Conservation (phyloP, 331 rosid genomes). For the Prunus yedoensis region DNA sequence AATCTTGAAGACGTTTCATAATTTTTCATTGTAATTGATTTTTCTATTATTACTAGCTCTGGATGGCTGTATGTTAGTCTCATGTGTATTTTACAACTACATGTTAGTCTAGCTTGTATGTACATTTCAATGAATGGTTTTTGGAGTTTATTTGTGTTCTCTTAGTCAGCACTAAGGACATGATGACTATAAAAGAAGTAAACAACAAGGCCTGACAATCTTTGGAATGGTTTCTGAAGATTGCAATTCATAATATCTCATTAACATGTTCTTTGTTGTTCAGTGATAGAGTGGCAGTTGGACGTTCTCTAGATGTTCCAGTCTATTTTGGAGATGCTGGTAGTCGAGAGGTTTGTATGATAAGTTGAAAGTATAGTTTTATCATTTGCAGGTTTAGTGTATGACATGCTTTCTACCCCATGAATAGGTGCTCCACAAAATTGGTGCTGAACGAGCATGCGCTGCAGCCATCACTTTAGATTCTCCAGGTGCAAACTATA, state of each 20-base stretch:
- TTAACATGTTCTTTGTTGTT: slow-evolving; percentile 25
- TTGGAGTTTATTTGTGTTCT: not conserved
- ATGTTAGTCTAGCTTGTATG: not conserved
- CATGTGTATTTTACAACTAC: not conserved
- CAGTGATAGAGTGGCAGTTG: slow-evolving; percentile 94
- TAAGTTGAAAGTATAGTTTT: slow-evolving; percentile 13
- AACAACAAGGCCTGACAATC: not conserved
- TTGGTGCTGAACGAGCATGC: slow-evolving; percentile 98
- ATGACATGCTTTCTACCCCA: slow-evolving; percentile 36
- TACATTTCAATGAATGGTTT: not conserved
- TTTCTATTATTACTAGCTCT: not conserved
- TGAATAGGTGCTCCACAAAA: slow-evolving; percentile 85
- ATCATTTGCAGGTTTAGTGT: slow-evolving; percentile 23
- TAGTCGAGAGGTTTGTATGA: slow-evolving; percentile 78
- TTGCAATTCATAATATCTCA: not conserved
- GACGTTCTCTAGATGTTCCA: slow-evolving; percentile 94
- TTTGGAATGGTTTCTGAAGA: slow-evolving; percentile 11
- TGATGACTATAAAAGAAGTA: not conserved
- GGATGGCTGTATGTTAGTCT: not conserved
- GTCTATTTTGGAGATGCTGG: slow-evolving; percentile 99
- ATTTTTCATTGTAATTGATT: not conserved
- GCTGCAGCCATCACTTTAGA: slow-evolving; percentile 95
- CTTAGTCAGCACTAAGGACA: not conserved
- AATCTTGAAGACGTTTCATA: slow-evolving; percentile 16
- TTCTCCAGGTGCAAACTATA: slow-evolving; percentile 94